Evolutionary conservation across 441 rosid genomes (phyloP).

Genomic region (Pelargonium cotyledonis): DNA sequence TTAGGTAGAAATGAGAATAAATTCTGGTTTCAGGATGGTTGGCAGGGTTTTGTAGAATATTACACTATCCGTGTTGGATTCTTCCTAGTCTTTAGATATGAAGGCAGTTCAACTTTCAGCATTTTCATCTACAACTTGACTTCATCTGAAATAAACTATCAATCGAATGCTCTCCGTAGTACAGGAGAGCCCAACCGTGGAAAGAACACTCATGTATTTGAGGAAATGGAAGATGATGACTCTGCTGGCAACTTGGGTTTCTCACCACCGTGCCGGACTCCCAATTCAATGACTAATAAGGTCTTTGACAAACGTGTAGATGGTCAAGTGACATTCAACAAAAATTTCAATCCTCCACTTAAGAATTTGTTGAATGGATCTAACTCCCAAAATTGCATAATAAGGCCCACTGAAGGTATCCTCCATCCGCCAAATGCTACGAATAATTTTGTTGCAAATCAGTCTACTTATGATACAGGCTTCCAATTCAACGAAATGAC

Average conservation of each 20-base stretch:
- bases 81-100: conserved; percentile 84
- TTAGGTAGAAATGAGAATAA: conserved; percentile 65
- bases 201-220: conserved; percentile 60
- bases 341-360: conserved; percentile 44
- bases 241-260: conserved; percentile 36
- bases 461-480: conserved; percentile 30
- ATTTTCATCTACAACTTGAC: conserved; percentile 82
- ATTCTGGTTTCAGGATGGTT: conserved; percentile 85
- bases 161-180: conserved; percentile 40
- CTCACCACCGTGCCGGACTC: conserved; percentile 25
- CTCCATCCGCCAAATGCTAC: conserved; percentile 31
- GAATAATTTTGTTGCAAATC: conserved; percentile 24
- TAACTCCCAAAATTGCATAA: conserved; percentile 27
- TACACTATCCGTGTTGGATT: conserved; percentile 78
- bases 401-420: conserved; percentile 36
- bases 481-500: conserved; percentile 26
- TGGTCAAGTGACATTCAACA: conserved; percentile 28
- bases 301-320: conserved; percentile 17
- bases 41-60: conserved; percentile 87
- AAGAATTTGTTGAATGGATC: conserved; percentile 60
- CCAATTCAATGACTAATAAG: conserved; percentile 23
- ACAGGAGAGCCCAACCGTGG: conserved; percentile 38
- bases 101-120: conserved; percentile 74
- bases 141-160: conserved; percentile 77
- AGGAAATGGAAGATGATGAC: conserved; percentile 85